Conservation (phyloP, 306 rosid genomes). For the Malus sieversii region DNA sequence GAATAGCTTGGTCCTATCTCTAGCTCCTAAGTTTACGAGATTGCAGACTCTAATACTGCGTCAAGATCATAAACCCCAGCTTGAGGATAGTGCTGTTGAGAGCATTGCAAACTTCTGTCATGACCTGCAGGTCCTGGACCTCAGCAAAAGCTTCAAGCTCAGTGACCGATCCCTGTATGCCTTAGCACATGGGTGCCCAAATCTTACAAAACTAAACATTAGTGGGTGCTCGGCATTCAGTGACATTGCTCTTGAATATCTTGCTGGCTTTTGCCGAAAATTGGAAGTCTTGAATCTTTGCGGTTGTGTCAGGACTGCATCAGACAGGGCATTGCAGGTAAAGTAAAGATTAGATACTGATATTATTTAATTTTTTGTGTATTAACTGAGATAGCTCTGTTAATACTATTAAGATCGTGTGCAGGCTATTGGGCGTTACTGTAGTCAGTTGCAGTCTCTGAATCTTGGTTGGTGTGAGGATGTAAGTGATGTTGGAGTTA, state of each 20-base stretch:
- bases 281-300: slow-evolving; percentile 75
- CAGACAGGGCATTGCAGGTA: slow-evolving; percentile 87
- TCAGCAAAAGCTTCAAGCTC: slow-evolving; percentile 93
- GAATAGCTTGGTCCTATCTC: slow-evolving; percentile 76
- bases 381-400: neutral
- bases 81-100: slow-evolving; percentile 70
- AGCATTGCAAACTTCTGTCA: slow-evolving; percentile 59
- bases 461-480: slow-evolving; percentile 96
- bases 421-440: slow-evolving; percentile 80
- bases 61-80: slow-evolving; percentile 70
- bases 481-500: slow-evolving; percentile 78
- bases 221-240: slow-evolving; percentile 83
- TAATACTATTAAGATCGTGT: neutral
- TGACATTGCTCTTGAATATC: slow-evolving; percentile 68
- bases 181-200: slow-evolving; percentile 64
- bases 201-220: slow-evolving; percentile 66
- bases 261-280: slow-evolving; percentile 59
- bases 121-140: slow-evolving; percentile 86
- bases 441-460: slow-evolving; percentile 66
- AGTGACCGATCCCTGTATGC: slow-evolving; percentile 61
- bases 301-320: slow-evolving; percentile 69
- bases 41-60: slow-evolving; percentile 73
- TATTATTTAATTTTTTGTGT: neutral
- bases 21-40: slow-evolving; percentile 71
- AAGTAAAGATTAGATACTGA: neutral